These are phyloP conservation scores for Rosa chinensis DNA, from an alignment of 306 rosid genomes.

Conservation along the genomic window DNA sequence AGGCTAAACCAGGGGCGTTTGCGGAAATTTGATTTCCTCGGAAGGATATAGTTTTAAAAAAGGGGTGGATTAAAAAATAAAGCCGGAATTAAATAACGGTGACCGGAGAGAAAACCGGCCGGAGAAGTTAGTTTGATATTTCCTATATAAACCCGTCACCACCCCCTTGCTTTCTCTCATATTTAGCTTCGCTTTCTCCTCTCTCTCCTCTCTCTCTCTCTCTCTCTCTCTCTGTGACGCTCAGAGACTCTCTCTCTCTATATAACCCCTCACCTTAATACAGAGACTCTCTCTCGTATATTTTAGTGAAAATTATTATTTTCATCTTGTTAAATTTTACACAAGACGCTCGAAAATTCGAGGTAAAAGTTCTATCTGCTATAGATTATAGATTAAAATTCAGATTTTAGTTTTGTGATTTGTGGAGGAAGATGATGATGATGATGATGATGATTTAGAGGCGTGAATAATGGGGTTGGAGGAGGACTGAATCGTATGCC, in stretches of 20 bases:
- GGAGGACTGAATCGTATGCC: constrained; percentile 35
- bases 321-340: constrained; percentile 18
- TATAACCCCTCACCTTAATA: constrained; percentile 33
- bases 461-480: constrained; percentile 35
- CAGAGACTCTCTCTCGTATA: constrained; percentile 31
- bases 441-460: neutral
- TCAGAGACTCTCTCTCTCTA: constrained; percentile 21
- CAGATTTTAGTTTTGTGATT: constrained; percentile 7
- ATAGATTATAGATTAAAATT: constrained; percentile 15
- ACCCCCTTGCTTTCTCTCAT: constrained; percentile 50
- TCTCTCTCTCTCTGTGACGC: neutral
- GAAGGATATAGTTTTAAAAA: constrained; percentile 5
- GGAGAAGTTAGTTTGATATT: constrained; percentile 46
- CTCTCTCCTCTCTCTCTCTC: constrained; percentile 13
- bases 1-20: neutral
- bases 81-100: constrained; percentile 28
- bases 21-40: neutral
- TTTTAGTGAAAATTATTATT: constrained; percentile 1
- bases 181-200: constrained; percentile 26
- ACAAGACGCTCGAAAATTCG: constrained; percentile 24
- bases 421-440: constrained; percentile 24
- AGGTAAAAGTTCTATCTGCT: constrained; percentile 53
- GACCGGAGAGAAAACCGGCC: constrained; percentile 40
- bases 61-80: neutral
- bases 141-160: constrained; percentile 82